These are phyloP conservation scores for Solanum chiquidenum DNA, from an alignment of 257 asterid genomes.

Conservation along the genomic window DNA sequence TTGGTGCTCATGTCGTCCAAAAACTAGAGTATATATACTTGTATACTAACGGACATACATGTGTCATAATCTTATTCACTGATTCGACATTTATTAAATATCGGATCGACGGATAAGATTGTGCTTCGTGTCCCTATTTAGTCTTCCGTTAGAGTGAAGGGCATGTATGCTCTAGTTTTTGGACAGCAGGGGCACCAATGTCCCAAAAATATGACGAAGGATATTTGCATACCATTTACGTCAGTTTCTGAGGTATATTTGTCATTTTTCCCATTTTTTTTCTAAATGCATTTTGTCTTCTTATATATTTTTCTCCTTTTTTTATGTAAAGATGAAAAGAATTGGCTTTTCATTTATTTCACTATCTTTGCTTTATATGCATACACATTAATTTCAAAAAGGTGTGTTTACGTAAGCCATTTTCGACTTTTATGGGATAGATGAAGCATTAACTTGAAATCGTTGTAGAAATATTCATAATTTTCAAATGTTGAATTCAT, in stretches of 20 bases:
- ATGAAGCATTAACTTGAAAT: background rate
- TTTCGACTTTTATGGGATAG: background rate
- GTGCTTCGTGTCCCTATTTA: no score
- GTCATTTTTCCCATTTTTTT: background rate
- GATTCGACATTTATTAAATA: no score
- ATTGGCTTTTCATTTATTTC: background rate
- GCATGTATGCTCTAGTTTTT: no score
- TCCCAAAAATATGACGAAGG: no score
- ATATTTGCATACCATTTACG: no score
- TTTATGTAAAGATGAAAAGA: background rate
- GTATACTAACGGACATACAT: no score
- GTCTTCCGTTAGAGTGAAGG: no score
- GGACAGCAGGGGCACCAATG: fast-evolving
- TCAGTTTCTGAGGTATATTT: no score
- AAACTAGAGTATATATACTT: no score
- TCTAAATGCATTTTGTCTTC: background rate
- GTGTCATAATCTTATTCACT: no score
- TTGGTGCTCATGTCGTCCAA: fast-evolving
- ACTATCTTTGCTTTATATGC: background rate
- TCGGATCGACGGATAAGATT: no score
- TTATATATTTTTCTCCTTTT: background rate
- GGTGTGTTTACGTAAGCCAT: background rate
- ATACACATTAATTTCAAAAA: background rate
- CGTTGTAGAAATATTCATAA: background rate
- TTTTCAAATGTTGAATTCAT: no score